Conservation (phyloP, 495 filamentous ascomycete species). For the Aspergillus saccharolyticus region DNA sequence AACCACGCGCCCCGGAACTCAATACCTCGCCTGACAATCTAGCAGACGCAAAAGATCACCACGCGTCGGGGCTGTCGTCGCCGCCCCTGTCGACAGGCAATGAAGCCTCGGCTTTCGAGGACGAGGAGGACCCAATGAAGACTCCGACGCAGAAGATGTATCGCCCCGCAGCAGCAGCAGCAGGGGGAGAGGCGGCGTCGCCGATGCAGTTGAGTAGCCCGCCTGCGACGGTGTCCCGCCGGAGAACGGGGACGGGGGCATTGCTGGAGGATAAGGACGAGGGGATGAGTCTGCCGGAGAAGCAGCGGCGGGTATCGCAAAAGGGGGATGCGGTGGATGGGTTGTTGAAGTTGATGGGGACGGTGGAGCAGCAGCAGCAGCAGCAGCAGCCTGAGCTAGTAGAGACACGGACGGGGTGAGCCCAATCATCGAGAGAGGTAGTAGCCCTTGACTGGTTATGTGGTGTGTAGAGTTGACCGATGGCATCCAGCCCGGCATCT, state of each 20-base stretch:
- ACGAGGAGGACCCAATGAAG: conserved; percentile 20
- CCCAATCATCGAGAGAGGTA: background rate
- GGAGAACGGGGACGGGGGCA: conserved; percentile 1
- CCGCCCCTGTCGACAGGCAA: conserved; percentile 14
- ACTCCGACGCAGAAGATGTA: conserved; percentile 24
- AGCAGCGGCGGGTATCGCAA: conserved; percentile 21
- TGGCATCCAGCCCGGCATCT: too few species aligned
- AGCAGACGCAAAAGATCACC: background rate
- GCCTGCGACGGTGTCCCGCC: conserved; percentile 26
- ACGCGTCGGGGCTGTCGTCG: conserved; percentile 15
- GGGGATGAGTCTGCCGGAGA: background rate
- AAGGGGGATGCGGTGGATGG: conserved; percentile 40
- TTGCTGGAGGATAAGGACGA: background rate
- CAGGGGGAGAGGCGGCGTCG: conserved; percentile 12
- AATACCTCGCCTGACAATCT: conserved; percentile 15
- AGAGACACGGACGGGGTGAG: conserved; percentile 22
- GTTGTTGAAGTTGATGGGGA: conserved; percentile 39
- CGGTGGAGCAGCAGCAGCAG: conserved; percentile 11
- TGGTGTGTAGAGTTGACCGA: too few species aligned
- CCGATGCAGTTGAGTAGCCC: conserved; percentile 40
- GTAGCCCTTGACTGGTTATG: too few species aligned
- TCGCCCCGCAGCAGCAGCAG: conserved; percentile 8
- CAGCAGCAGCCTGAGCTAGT: conserved; percentile 14
- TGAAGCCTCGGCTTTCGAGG: background rate
- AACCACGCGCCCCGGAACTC: conserved; percentile 18